These are phyloP conservation scores for Neckera pumila DNA, from an alignment of 225 moss, liverwort and hornwort species.

Conservation along the genomic window DNA sequence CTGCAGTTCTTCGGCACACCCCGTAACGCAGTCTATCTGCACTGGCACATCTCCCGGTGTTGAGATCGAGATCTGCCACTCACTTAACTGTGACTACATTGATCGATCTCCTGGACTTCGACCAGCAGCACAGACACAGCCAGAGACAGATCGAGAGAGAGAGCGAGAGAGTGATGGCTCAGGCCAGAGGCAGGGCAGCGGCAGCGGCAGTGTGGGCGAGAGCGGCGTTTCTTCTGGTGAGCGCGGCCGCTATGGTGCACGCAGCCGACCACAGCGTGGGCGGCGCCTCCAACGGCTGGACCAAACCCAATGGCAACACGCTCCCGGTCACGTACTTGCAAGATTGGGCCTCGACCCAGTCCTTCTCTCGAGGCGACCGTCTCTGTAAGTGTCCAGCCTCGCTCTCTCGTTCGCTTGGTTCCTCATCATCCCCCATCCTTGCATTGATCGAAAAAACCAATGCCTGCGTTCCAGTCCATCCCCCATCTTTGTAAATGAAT, in stretches of 20 bases:
- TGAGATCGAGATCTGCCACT: background rate
- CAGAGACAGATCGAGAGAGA: background rate
- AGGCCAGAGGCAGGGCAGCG: background rate
- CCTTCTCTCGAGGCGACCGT: background rate
- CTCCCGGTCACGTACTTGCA: background rate
- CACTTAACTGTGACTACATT: background rate
- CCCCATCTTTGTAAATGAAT: no score
- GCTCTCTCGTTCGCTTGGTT: background rate
- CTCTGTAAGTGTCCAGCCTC: background rate
- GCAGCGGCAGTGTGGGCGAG: background rate
- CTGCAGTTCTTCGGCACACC: background rate
- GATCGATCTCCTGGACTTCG: background rate
- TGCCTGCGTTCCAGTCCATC: background rate
- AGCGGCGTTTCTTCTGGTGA: background rate
- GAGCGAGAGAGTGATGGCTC: background rate
- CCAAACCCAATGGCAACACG: slow-evolving; percentile 2
- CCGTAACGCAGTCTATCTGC: background rate
- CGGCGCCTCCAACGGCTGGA: background rate
- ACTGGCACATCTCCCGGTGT: background rate
- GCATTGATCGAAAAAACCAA: background rate
- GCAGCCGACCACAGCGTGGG: background rate
- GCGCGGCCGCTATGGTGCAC: background rate
- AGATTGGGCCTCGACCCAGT: background rate
- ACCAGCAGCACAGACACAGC: background rate
- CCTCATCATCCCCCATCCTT: background rate